These are phyloP conservation scores for Zizania palustris DNA, from an alignment of 202 grass and related monocot genomes.

Conservation along the genomic window DNA sequence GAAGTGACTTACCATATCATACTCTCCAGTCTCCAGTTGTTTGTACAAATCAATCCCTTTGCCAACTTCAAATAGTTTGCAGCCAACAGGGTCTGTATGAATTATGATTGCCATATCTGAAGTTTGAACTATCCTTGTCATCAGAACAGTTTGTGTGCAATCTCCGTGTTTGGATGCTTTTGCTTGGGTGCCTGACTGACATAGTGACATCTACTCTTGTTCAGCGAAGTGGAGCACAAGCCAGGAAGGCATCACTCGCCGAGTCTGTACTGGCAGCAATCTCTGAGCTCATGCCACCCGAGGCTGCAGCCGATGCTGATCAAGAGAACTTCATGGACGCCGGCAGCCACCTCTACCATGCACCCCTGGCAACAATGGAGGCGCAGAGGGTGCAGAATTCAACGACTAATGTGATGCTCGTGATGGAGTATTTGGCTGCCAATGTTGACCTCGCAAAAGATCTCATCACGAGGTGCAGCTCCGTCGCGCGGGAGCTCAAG, in stretches of 20 bases:
- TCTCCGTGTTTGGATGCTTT: background rate
- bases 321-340: constrained; percentile 62
- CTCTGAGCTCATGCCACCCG: constrained; percentile 59
- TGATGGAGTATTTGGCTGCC: constrained; percentile 57
- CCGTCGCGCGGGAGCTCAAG: constrained; percentile 33
- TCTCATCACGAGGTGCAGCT: constrained; percentile 53
- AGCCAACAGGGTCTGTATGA: background rate
- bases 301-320: constrained; percentile 25
- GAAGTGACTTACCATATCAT: constrained; percentile 9
- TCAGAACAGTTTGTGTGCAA: background rate
- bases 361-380: constrained; percentile 30
- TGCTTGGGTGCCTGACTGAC: constrained; percentile 22
- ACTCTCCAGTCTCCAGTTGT: background rate
- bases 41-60: constrained; percentile 18
- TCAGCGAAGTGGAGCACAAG: constrained; percentile 52
- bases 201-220: constrained; percentile 25
- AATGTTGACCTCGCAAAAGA: constrained; percentile 83
- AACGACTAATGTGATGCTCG: constrained; percentile 15
- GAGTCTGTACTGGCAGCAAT: constrained; percentile 58
- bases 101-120: constrained; percentile 44
- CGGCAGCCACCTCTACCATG: constrained; percentile 52
- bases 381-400: constrained; percentile 45
- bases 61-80: constrained; percentile 33
- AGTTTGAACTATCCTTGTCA: constrained; percentile 27
- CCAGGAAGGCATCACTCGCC: constrained; percentile 49